Evolutionary conservation across 2,329 filamentous ascomycete genomes (phyloP), one percentile per base, ranked within the genome.

Genomic region (Monosporascus sp.): DNA sequence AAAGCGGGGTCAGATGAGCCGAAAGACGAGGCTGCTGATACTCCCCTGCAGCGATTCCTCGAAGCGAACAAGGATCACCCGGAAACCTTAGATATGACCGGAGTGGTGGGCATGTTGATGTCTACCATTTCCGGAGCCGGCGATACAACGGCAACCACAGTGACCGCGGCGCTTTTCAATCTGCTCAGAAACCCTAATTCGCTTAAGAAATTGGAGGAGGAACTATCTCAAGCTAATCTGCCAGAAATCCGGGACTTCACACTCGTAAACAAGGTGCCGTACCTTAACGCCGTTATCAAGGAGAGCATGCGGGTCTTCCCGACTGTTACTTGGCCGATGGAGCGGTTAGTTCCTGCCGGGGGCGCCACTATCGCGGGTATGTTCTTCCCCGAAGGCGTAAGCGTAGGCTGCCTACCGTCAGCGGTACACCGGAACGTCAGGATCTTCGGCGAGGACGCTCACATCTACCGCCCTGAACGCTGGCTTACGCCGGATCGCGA

Each of bases 101-200:
- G 62, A 1, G 47, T 62, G 5, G 25, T 60, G 7, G 57, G 59
- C 14, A 60, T 64, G 58, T 45, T 63, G 22, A 63, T 62, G 55
- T 59, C 55, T n/a, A 61, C 62, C 6, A 63, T 64, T 22, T 57
- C 61, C 0, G 62, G 54, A n/a, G 62, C 63, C 7, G 58, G 60
- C 15, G 63, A 64, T 41, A 64, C 63, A 3, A 61, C 60, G 14
- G 62, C 63, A 5, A 54, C 60, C 22, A 59, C 58, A 1, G 43
- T 60, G 7, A 50, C 49, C 2, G 55, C 53, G 3, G 45, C 49
- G 14, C 2, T 64, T 2, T 60, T 48, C 47, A 41, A 60, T 14
- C 3, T 86, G 9, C 7, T 88, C 9, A 57, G 55, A 20, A 57
- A 61, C 61, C 87, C 87, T 7, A 71, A 78, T 51, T 67, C 67